Evolutionary conservation across 331 rosid species (phyloP).

Genomic region (Telfairia occidentalis): DNA sequence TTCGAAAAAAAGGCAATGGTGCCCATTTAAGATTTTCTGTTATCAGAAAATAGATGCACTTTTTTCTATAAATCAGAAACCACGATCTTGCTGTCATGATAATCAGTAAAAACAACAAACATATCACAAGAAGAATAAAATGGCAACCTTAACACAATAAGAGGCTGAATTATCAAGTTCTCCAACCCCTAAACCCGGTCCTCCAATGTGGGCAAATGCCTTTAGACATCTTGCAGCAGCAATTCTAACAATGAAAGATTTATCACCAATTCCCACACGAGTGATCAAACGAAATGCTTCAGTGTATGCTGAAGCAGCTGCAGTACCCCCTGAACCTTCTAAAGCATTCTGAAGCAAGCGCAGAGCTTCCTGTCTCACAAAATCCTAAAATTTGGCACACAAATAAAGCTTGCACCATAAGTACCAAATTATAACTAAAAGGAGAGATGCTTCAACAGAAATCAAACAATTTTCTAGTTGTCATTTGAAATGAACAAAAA

Average conservation of each 20-base stretch:
- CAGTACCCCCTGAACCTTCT: constrained; percentile 85
- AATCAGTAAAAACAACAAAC: background rate
- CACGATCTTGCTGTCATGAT: background rate
- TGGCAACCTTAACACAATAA: constrained; percentile 71
- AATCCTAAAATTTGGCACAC: constrained; percentile 45
- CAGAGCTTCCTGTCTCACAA: constrained; percentile 84
- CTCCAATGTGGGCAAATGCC: constrained; percentile 83
- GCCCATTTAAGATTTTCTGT: no score
- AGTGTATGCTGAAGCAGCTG: constrained; percentile 69
- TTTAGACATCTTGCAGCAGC: constrained; percentile 95
- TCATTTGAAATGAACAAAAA: background rate
- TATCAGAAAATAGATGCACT: no score
- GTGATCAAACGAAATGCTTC: constrained; percentile 82
- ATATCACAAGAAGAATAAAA: constrained; percentile 21
- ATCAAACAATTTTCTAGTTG: background rate
- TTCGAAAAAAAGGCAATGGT: no score
- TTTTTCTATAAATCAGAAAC: background rate
- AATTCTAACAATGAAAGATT: constrained; percentile 85
- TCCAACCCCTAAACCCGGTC: constrained; percentile 77
- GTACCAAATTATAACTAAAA: background rate
- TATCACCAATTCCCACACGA: constrained; percentile 71
- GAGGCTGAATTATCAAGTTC: constrained; percentile 88
- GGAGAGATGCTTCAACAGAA: background rate
- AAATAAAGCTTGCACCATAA: background rate
- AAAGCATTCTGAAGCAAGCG: constrained; percentile 84